These are phyloP conservation scores for Prunus campanulata DNA, from an alignment of 306 rosid species.

Conservation along the genomic window DNA sequence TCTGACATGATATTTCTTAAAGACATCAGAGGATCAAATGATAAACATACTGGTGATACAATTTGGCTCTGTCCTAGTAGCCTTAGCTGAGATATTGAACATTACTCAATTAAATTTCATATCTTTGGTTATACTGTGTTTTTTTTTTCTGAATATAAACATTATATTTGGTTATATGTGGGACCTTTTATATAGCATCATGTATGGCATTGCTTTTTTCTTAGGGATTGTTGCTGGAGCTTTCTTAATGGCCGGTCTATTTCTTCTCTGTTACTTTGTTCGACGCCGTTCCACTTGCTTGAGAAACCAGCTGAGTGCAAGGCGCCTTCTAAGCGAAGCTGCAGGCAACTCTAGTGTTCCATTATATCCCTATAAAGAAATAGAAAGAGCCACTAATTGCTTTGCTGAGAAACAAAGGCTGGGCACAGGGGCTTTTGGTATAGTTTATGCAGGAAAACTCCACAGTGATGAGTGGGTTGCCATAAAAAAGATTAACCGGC, in stretches of 20 bases:
- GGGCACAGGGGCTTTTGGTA: slow-evolving; percentile 96
- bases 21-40: not conserved
- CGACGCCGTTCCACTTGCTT: slow-evolving; percentile 68
- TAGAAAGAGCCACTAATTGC: slow-evolving; percentile 71
- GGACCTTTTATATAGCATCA: slow-evolving; percentile 3
- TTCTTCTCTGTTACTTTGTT: slow-evolving; percentile 43
- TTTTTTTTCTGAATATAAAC: not conserved
- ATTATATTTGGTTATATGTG: not conserved
- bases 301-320: slow-evolving; percentile 57
- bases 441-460: slow-evolving; percentile 85
- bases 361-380: slow-evolving; percentile 70
- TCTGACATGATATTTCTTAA: not conserved
- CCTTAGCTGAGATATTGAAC: slow-evolving; percentile 4
- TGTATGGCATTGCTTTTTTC: slow-evolving; percentile 18
- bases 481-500: slow-evolving; percentile 70
- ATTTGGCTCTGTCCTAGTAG: not conserved
- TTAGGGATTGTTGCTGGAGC: slow-evolving; percentile 59
- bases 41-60: not conserved
- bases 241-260: slow-evolving; percentile 47
- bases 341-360: slow-evolving; percentile 80
- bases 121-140: not conserved
- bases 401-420: slow-evolving; percentile 74
- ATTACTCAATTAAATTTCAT: not conserved
- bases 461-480: slow-evolving; percentile 81
- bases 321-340: slow-evolving; percentile 71